Conservation (phyloP, 2,329 filamentous ascomycete species). For the Cercospora canescens region DNA sequence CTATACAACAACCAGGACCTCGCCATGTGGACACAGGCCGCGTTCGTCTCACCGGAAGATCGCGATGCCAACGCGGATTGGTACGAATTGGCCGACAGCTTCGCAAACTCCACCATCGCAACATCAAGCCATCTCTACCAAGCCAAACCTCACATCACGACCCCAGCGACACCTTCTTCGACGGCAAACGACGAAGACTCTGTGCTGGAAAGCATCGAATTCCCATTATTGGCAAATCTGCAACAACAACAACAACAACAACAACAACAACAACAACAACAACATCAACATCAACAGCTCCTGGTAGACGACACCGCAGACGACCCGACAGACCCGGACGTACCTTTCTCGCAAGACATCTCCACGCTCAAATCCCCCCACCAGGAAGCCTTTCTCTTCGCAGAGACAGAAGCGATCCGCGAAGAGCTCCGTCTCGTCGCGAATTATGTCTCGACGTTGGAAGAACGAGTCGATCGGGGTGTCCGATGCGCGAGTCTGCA, state of each 20-base stretch:
- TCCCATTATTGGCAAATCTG: background rate
- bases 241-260: background rate
- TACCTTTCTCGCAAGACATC: background rate
- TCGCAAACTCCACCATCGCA: background rate
- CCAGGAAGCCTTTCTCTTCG: slow-evolving; percentile 13
- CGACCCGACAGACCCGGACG: background rate
- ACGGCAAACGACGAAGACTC: background rate
- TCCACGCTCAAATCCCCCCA: background rate
- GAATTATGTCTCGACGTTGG: slow-evolving; percentile 14
- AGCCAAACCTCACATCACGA: background rate
- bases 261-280: too few species aligned
- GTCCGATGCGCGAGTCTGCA: background rate
- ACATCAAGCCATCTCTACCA: background rate
- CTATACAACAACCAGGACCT: background rate
- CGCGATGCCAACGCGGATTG: background rate
- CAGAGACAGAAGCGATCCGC: slow-evolving; percentile 15
- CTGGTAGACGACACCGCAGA: background rate
- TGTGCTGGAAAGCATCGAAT: background rate
- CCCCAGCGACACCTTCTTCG: background rate
- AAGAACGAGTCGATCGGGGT: slow-evolving; percentile 8
- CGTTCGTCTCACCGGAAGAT: slow-evolving; percentile 3
- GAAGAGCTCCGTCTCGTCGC: slow-evolving; percentile 15
- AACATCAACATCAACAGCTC: background rate
- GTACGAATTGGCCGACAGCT: background rate
- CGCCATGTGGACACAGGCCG: background rate